A percentile compares a stretch with the other conserved stretches of the same genome.
phyloP scores from a whole-genome alignment of 305 asterid species.

The Fraxinus sp. region DNA sequence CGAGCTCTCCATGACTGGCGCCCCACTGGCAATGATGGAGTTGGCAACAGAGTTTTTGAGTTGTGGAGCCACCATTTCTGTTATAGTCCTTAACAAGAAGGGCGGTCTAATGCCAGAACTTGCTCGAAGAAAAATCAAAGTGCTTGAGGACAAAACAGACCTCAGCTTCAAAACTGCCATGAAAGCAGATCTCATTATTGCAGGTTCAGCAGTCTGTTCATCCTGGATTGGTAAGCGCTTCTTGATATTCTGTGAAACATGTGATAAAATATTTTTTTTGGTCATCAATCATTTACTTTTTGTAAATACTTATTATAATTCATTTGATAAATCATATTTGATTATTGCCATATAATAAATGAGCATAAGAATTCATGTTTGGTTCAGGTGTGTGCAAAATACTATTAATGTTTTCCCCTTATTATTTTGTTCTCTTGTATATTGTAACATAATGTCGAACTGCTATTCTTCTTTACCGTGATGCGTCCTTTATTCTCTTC shows the following conservation, averaged over 20 bases:
- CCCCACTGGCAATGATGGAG: slow-evolving; percentile 99
- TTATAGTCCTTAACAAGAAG: slow-evolving; percentile 72
- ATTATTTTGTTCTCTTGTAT: background rate
- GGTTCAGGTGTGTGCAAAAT: background rate
- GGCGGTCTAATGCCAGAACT: slow-evolving; percentile 93
- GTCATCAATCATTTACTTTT: slow-evolving; percentile 6
- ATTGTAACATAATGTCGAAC: background rate
- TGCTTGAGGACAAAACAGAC: slow-evolving; percentile 75
- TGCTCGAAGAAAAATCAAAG: slow-evolving; percentile 81
- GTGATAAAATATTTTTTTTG: slow-evolving; percentile 10
- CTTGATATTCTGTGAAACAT: background rate
- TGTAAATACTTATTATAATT: background rate
- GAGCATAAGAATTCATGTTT: background rate
- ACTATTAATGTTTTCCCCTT: background rate
- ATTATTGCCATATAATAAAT: background rate
- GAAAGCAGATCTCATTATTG: slow-evolving; percentile 93
- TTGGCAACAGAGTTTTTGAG: slow-evolving; percentile 92
- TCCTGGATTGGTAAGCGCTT: slow-evolving; percentile 88
- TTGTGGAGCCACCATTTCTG: slow-evolving; percentile 93
- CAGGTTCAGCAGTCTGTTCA: slow-evolving; percentile 95
- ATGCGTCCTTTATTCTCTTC: background rate
- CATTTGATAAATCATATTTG: background rate
- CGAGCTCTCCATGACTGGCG: slow-evolving; percentile 97
- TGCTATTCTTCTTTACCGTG: background rate
- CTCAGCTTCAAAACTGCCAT: slow-evolving; percentile 89